Conservation (phyloP, 345 rosid genomes). For the Salix udensis region DNA sequence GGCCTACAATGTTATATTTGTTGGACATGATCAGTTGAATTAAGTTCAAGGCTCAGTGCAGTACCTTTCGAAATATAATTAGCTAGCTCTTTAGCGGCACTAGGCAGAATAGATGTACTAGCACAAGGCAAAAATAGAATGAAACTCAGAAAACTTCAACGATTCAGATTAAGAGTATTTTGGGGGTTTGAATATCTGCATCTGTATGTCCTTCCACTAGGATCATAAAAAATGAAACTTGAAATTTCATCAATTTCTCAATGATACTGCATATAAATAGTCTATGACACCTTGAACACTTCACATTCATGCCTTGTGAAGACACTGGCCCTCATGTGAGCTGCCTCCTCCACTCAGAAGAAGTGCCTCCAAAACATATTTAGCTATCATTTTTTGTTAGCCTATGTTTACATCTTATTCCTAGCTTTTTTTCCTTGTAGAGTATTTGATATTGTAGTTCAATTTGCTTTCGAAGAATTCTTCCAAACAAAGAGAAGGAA, state of each 20-base stretch:
- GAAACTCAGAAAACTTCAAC: neutral
- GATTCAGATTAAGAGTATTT: neutral
- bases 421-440: neutral
- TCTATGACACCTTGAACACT: neutral
- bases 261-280: neutral
- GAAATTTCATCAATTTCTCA: neutral
- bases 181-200: neutral
- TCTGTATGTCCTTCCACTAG: neutral
- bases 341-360: neutral
- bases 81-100: neutral
- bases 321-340: neutral
- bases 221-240: neutral
- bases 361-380: neutral
- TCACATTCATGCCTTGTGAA: neutral
- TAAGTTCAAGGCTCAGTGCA: neutral
- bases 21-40: neutral
- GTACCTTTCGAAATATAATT: neutral
- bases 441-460: neutral
- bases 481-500: neutral
- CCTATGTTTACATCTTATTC: neutral
- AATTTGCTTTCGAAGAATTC: neutral
- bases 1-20: neutral
- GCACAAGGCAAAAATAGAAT: neutral
- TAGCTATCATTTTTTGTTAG: neutral
- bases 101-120: neutral